A percentile compares a stretch with the other conserved stretches of the same genome.
Conservation (phyloP, 2,329 filamentous ascomycete species). For the Aureobasidium sp. region DNA sequence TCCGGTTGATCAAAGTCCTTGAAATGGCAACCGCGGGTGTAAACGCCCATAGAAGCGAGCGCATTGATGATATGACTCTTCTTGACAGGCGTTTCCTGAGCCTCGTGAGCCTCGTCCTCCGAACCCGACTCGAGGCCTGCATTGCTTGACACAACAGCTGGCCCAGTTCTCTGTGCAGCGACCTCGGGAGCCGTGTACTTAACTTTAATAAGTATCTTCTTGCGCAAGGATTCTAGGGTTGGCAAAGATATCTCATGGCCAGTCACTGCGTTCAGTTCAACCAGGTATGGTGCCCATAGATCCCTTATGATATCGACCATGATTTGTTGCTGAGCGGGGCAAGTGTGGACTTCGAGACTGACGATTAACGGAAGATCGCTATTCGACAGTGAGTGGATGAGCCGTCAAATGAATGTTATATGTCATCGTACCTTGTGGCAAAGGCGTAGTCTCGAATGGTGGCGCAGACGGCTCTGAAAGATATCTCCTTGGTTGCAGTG, state of each 20-base stretch:
- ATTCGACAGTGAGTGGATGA: not conserved
- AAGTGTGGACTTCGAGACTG: slow-evolving; percentile 85
- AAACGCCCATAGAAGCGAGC: slow-evolving; percentile 70
- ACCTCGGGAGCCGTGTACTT: slow-evolving; percentile 39
- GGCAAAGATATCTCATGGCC: slow-evolving; percentile 60
- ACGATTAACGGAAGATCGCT: slow-evolving; percentile 76
- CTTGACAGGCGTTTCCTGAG: slow-evolving; percentile 33
- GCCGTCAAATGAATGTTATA: not conserved
- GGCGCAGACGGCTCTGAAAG: slow-evolving; percentile 79
- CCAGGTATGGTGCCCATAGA: slow-evolving; percentile 69
- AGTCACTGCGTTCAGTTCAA: slow-evolving; percentile 48
- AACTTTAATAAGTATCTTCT: slow-evolving; percentile 62
- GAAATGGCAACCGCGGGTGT: slow-evolving; percentile 81
- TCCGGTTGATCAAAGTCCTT: slow-evolving; percentile 60
- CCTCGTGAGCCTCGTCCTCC: slow-evolving; percentile 31
- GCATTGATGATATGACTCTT: slow-evolving; percentile 59
- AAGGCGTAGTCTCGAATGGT: slow-evolving; percentile 77
- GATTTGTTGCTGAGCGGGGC: slow-evolving; percentile 72
- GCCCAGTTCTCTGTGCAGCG: slow-evolving; percentile 5
- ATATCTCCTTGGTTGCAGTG: slow-evolving; percentile 77
- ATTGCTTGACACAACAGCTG: not conserved
- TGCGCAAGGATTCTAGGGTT: slow-evolving; percentile 54
- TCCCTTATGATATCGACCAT: slow-evolving; percentile 95
- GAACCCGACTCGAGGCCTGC: slow-evolving; percentile 26
- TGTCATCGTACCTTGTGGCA: slow-evolving; percentile 34